These are phyloP conservation scores for Tilletia setariae DNA, from an alignment of 1,284 basidiomycete species.

Conservation along the genomic window DNA sequence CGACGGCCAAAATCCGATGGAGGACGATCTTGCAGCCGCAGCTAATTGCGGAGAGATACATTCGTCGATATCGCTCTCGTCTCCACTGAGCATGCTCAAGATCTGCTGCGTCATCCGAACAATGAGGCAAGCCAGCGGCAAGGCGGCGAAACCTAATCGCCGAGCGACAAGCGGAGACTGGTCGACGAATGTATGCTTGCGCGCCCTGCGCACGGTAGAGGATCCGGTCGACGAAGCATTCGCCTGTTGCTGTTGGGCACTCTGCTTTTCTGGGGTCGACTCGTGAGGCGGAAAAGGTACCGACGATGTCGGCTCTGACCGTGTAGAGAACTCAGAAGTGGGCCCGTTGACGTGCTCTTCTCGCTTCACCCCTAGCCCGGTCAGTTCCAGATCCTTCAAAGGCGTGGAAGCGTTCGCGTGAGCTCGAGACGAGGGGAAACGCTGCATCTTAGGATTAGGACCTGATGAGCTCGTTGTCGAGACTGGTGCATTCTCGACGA, in stretches of 20 bases:
- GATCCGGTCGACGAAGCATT: not conserved
- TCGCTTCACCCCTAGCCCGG: too few relatives aligned
- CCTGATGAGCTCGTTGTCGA: conserved; percentile 54
- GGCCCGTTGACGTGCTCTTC: too few relatives aligned
- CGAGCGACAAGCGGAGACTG: conserved; percentile 92
- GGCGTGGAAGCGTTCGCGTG: too few relatives aligned
- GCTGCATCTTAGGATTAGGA: not conserved
- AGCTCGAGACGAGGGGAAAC: too few relatives aligned
- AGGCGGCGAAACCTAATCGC: conserved; percentile 84
- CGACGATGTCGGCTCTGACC: not conserved
- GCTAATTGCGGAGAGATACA: conserved; percentile 29
- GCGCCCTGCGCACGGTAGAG: conserved; percentile 14
- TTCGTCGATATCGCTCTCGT: conserved; percentile 55
- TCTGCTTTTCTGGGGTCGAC: not conserved
- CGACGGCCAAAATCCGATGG: not conserved
- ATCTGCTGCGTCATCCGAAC: conserved; percentile 83
- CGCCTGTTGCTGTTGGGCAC: too few relatives aligned
- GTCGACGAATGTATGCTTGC: conserved; percentile 81
- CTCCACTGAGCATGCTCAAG: conserved; percentile 61
- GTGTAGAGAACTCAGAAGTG: too few relatives aligned
- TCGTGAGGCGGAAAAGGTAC: not conserved
- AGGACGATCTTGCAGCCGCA: not conserved
- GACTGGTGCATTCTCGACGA: conserved; percentile 60
- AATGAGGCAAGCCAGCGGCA: conserved; percentile 87
- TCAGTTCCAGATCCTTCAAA: not conserved